A percentile compares a stretch with the other conserved stretches of the same genome.
phyloP scores from a whole-genome alignment of 2,329 filamentous ascomycete genomes.

The Acrocalymma vagum region DNA sequence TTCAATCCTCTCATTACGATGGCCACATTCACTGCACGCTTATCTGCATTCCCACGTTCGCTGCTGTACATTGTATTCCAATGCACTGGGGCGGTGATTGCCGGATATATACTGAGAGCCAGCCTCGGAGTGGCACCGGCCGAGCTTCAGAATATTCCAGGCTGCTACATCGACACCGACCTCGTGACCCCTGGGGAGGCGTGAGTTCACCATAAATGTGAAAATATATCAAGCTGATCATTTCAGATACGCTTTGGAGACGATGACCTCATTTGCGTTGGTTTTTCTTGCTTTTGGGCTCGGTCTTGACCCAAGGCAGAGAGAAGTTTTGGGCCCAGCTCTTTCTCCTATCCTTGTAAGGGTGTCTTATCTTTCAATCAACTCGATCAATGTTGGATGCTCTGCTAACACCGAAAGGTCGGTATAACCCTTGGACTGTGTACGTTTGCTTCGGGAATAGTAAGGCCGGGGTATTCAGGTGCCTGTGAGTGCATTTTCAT shows the following conservation, averaged over 20 bases:
- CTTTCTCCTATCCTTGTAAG: slow-evolving; percentile 60
- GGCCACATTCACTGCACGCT: slow-evolving; percentile 59
- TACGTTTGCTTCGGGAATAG: slow-evolving; percentile 34
- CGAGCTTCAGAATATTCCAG: slow-evolving; percentile 21
- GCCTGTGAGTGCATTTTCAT: slow-evolving; percentile 34
- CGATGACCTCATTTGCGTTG: slow-evolving; percentile 55
- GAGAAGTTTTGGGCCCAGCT: slow-evolving; percentile 58
- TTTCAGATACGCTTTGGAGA: slow-evolving; percentile 56
- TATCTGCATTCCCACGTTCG: slow-evolving; percentile 59
- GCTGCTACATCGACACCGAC: slow-evolving; percentile 39
- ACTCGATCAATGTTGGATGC: not conserved
- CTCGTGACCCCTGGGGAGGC: slow-evolving; percentile 50
- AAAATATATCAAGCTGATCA: slow-evolving; percentile 3
- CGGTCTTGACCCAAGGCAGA: slow-evolving; percentile 63
- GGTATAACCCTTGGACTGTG: slow-evolving; percentile 34
- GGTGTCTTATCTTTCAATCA: not conserved
- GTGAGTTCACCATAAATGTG: slow-evolving; percentile 9
- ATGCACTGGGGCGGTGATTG: slow-evolving; percentile 54
- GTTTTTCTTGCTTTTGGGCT: slow-evolving; percentile 62
- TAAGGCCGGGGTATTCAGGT: slow-evolving; percentile 42
- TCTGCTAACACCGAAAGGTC: slow-evolving; percentile 16
- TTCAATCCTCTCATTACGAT: slow-evolving; percentile 64
- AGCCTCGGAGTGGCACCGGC: slow-evolving; percentile 24
- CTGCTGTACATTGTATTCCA: slow-evolving; percentile 59
- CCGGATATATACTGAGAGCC: slow-evolving; percentile 52